Base-by-base conservation (phyloP, 2,329 filamentous ascomycete genomes). In the Penicillium griseofulvum region DNA sequence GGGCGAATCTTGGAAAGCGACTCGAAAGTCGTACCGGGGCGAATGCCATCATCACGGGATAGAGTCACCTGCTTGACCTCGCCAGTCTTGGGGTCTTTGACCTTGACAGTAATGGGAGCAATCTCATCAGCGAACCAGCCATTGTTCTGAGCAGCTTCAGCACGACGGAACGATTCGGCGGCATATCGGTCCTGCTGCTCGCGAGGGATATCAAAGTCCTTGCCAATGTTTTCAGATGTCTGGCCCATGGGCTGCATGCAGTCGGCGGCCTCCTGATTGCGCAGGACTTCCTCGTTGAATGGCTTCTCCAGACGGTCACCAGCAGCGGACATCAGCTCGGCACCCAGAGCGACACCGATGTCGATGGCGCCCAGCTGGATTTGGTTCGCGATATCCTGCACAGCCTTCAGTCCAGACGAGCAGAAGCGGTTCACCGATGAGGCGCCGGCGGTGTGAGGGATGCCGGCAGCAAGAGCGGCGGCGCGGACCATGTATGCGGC, bases 231-330 rank as follows among this genome's bases (percentile, higher is more conserved):
- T 80, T 99, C 94, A 56, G 88, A 93, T 3, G 94, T 99, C 84
- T 96, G 95, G 22, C 94, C 94, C 94, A 99, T 99, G 63, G 93
- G 89, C 81, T 91, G 85, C 85, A 93, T 85, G 81, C 91, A 94
- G 78, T 97, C 93, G 44, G 76, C 76, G 0, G 91, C 84, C 71
- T 97, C 90, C 71, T 91, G 88, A 77, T 83, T 88, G 68, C 81
- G 78, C 65, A 90, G 78, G 57, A 97, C 85, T 60, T 87, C 86
- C 61, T 88, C 85, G 73, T 91, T 87, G 76, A 97, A 94, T 4
- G 89, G 87, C 60, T 84, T 75, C 24, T 86, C 84, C 36, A 91
- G 81, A 22, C 82, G 76, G 71, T 92, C 90, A 49, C 87, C 88
- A 56, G 86, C 86, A 5, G 79, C 75, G 5, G 87, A 87, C 94